Evolutionary conservation across 2,329 filamentous ascomycete genomes (phyloP).

Genomic region (Neonectria coccinea): DNA sequence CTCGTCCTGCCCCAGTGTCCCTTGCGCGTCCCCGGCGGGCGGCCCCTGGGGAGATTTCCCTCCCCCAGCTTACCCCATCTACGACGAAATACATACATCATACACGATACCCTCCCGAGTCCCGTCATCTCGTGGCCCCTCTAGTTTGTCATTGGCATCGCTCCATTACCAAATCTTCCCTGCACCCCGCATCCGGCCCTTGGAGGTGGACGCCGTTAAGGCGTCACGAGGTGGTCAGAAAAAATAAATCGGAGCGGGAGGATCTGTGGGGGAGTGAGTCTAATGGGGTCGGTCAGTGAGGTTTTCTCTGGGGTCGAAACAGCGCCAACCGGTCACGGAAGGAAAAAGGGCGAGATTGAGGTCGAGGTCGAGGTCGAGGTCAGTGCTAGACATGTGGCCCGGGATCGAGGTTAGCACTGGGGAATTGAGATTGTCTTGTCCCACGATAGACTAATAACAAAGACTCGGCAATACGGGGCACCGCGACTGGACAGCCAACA

Average conservation of each 20-base stretch:
- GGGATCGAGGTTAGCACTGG: constrained; percentile 2
- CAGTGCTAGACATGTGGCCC: no score
- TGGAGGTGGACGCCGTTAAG: constrained; percentile 37
- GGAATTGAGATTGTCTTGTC: constrained; percentile 6
- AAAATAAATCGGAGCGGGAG: constrained; percentile 31
- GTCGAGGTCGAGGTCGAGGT: neutral
- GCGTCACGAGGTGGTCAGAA: constrained; percentile 45
- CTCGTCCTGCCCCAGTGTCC: constrained; percentile 21
- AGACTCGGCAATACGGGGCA: neutral
- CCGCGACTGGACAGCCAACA: neutral
- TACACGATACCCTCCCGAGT: constrained; percentile 9
- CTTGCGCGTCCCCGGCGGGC: constrained; percentile 30
- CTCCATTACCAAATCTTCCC: constrained; percentile 44
- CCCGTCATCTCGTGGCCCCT: constrained; percentile 42
- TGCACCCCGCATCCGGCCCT: constrained; percentile 47
- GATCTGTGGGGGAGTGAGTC: constrained; percentile 17
- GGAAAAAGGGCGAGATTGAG: constrained; percentile 20
- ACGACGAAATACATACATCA: constrained; percentile 22
- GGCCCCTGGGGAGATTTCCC: constrained; percentile 12
- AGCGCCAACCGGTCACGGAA: constrained; percentile 11
- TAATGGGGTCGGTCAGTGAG: constrained; percentile 24
- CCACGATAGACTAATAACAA: neutral
- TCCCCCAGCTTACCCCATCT: constrained; percentile 32
- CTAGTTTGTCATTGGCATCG: constrained; percentile 44
- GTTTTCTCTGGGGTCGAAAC: constrained; percentile 10